phyloP scores from a whole-genome alignment of 192 early-diverging fungal genomes.

The Linnemannia exigua region DNA sequence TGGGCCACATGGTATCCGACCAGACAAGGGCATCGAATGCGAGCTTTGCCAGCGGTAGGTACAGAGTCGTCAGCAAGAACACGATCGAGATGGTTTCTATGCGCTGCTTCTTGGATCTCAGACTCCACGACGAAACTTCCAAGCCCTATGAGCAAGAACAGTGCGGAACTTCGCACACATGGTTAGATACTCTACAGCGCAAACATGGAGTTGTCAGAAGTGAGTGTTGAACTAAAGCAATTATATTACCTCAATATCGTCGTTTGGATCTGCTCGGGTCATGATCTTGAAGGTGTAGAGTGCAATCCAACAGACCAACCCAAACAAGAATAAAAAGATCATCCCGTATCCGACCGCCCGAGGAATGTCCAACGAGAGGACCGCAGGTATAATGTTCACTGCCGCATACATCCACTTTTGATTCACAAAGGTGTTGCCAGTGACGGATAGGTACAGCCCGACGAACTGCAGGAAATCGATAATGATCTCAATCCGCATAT shows the following conservation, averaged over 20 bases:
- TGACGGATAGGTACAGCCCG: constrained; percentile 40
- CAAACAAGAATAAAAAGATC: constrained; percentile 53
- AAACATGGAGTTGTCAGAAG: background rate
- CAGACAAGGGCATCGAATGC: constrained; percentile 58
- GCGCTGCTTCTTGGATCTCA: constrained; percentile 47
- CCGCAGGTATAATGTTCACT: constrained; percentile 50
- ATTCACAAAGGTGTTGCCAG: constrained; percentile 46
- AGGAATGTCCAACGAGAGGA: constrained; percentile 52
- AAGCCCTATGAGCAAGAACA: constrained; percentile 39
- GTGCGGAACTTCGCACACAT: too few species aligned
- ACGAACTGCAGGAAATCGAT: constrained; percentile 60
- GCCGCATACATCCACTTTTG: constrained; percentile 43
- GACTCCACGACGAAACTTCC: constrained; percentile 50
- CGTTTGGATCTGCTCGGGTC: constrained; percentile 53
- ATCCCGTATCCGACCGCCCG: constrained; percentile 54
- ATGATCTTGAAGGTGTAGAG: constrained; percentile 59
- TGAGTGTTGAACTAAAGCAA: background rate
- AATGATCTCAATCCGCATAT: constrained; percentile 57
- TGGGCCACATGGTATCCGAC: constrained; percentile 56
- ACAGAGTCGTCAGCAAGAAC: constrained; percentile 56
- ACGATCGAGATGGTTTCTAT: constrained; percentile 53
- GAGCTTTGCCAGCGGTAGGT: constrained; percentile 55
- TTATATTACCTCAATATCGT: constrained; percentile 53
- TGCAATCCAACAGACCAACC: constrained; percentile 33
- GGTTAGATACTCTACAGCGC: background rate